phyloP scores from a whole-genome alignment of 495 filamentous ascomycete species.

The Aspergillus mulundensis region DNA sequence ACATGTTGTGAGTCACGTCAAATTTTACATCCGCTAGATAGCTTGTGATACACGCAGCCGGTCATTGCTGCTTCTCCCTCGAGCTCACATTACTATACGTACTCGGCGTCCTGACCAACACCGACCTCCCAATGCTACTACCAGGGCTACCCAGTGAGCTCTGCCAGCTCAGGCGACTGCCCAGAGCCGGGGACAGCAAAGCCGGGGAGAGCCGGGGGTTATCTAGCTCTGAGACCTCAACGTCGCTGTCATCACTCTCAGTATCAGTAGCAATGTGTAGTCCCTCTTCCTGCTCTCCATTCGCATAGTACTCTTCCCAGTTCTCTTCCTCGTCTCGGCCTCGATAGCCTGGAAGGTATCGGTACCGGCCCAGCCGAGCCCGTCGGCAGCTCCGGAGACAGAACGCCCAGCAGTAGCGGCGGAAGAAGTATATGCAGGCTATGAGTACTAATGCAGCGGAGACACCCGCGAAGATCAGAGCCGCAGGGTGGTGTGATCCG shows the following conservation, averaged over 20 bases:
- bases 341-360: neutral
- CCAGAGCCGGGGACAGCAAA: neutral
- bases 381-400: neutral
- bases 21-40: neutral
- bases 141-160: neutral
- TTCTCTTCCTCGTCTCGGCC: neutral
- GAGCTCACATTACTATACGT: neutral
- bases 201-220: neutral
- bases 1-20: too few relatives aligned
- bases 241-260: constrained; percentile 1
- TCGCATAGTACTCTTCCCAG: neutral
- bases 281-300: neutral
- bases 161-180: neutral
- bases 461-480: neutral
- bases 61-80: neutral
- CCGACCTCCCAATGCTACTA: neutral
- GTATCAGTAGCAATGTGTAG: neutral
- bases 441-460: neutral
- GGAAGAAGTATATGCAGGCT: neutral
- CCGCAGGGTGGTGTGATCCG: neutral
- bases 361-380: neutral
- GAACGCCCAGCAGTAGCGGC: neutral
- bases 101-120: neutral
- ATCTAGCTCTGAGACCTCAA: neutral
- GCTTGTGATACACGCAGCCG: neutral